Percentiles rank a stretch among this genome's conserved stretches.
Evolutionary conservation across 2,329 filamentous ascomycete genomes (phyloP).

Genomic region (Monosporascus sp.): DNA sequence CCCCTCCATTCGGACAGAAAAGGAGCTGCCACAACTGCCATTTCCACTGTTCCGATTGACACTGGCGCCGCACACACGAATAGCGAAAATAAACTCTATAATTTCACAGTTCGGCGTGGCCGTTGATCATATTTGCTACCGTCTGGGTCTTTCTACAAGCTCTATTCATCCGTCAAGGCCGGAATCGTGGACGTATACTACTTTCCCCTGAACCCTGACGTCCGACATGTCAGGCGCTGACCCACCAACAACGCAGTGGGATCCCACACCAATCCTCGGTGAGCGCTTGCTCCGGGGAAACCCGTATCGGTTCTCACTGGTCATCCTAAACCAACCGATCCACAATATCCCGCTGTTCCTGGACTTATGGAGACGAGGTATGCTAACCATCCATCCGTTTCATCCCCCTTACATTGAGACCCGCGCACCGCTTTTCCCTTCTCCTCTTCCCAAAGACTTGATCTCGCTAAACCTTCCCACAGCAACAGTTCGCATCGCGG

Average conservation of each 20-base stretch:
- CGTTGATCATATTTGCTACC: too few relatives aligned
- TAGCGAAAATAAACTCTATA: too few relatives aligned
- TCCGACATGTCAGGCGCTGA: background rate
- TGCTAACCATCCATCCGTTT: background rate
- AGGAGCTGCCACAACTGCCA: too few relatives aligned
- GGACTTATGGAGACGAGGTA: constrained; percentile 25
- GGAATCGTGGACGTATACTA: background rate
- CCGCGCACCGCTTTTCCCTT: background rate
- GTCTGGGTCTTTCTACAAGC: too few relatives aligned
- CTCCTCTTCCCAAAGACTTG: background rate
- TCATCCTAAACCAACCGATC: constrained; percentile 60
- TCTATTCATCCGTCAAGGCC: too few relatives aligned
- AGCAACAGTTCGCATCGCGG: constrained; percentile 70
- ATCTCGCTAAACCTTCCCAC: constrained; percentile 15
- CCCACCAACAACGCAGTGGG: constrained; percentile 23
- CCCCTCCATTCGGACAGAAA: too few relatives aligned
- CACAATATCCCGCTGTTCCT: constrained; percentile 18
- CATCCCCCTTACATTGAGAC: background rate
- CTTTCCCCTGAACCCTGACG: background rate
- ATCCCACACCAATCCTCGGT: constrained; percentile 21
- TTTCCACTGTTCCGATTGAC: too few relatives aligned
- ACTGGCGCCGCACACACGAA: too few relatives aligned
- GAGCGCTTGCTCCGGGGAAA: background rate
- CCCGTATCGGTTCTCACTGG: constrained; percentile 37
- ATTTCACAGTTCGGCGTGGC: too few relatives aligned